These are phyloP conservation scores for Durio zibethinus DNA, from an alignment of 345 rosid genomes.

Conservation along the genomic window DNA sequence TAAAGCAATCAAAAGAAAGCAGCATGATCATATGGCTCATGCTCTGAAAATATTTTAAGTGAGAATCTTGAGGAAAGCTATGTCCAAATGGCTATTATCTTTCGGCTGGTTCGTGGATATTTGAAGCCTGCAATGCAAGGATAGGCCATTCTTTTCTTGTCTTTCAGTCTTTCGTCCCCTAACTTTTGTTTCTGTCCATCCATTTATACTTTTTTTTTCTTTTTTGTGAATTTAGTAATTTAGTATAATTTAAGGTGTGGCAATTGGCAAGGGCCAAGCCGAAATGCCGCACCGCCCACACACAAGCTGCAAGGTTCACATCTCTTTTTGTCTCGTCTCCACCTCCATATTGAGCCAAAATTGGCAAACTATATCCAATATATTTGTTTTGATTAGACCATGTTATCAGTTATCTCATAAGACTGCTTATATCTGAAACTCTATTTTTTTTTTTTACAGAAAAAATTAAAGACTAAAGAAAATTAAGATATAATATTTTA, in stretches of 20 bases:
- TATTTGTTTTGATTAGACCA: not conserved
- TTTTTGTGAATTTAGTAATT: not conserved
- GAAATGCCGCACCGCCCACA: not conserved
- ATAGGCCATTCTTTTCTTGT: not conserved
- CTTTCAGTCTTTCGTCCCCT: not conserved
- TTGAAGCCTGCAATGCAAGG: conserved; percentile 12
- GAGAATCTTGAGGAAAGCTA: not conserved
- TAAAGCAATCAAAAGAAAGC: not conserved
- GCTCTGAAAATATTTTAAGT: not conserved
- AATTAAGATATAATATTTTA: too few relatives aligned
- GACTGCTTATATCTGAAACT: not conserved
- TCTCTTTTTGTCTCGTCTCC: not conserved
- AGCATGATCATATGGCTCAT: not conserved
- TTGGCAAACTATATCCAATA: not conserved
- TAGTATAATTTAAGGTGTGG: not conserved
- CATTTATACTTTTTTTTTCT: not conserved
- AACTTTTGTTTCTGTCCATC: not conserved
- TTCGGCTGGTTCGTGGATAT: not conserved
- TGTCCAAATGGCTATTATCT: not conserved
- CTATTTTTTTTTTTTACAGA: too few relatives aligned
- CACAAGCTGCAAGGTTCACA: not conserved
- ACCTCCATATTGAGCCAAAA: not conserved
- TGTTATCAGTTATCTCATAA: not conserved
- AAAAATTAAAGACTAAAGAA: too few relatives aligned
- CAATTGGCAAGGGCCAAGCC: not conserved